Evolutionary conservation across 108 stramenopile genomes (phyloP).

Genomic region (Nitzschia sp.): DNA sequence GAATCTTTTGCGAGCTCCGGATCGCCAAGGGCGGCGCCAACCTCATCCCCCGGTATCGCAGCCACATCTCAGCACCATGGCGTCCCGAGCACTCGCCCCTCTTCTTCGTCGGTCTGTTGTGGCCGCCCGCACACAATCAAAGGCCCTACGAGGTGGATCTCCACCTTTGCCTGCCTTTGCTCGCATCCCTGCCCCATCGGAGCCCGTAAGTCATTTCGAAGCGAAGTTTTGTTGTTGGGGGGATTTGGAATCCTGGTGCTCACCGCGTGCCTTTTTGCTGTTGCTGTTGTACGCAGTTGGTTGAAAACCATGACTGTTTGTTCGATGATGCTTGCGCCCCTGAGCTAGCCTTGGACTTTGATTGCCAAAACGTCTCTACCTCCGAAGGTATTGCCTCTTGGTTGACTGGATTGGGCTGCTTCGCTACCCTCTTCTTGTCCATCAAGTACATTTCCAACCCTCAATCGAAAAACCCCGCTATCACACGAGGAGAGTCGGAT

Average conservation of each 20-base stretch:
- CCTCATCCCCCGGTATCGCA: too few relatives aligned
- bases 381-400: slow-evolving; percentile 75
- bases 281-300: slow-evolving; percentile 59
- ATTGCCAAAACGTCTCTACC: slow-evolving; percentile 86
- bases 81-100: slow-evolving; percentile 47
- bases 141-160: slow-evolving; percentile 48
- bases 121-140: slow-evolving; percentile 40
- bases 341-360: slow-evolving; percentile 93
- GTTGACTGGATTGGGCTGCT: slow-evolving; percentile 79
- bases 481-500: slow-evolving; percentile 36
- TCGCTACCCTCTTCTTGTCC: slow-evolving; percentile 60
- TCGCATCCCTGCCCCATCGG: slow-evolving; percentile 70
- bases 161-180: slow-evolving; percentile 84
- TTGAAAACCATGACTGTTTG: slow-evolving; percentile 90
- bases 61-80: slow-evolving; percentile 24
- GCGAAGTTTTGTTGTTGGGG: background rate
- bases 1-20: too few relatives aligned
- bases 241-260: slow-evolving; percentile 27
- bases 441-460: slow-evolving; percentile 65
- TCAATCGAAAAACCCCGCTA: slow-evolving; percentile 61
- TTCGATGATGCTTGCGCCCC: slow-evolving; percentile 98
- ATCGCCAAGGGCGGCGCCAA: too few relatives aligned
- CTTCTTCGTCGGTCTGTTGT: slow-evolving; percentile 62
- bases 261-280: background rate
- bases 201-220: slow-evolving; percentile 41